Conservation (phyloP, 2,329 filamentous ascomycete genomes). For the Diaporthe longicolla region DNA sequence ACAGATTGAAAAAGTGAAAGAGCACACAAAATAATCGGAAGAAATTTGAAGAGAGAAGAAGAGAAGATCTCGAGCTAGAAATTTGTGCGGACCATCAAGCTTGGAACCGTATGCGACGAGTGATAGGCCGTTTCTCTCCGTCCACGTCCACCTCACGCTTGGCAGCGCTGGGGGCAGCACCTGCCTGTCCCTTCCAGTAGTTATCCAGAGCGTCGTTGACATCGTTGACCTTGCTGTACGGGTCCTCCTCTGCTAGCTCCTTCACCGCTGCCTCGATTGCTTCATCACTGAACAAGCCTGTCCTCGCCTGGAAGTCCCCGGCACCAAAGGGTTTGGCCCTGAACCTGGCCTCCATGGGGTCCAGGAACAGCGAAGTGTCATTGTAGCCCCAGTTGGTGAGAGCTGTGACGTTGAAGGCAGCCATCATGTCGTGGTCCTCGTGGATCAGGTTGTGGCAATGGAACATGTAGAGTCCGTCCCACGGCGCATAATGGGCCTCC, state of each 20-base stretch:
- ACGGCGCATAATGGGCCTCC: conserved; percentile 65
- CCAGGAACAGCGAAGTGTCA: conserved; percentile 51
- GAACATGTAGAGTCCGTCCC: conserved; percentile 67
- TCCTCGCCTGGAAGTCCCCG: conserved; percentile 46
- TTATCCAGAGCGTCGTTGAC: conserved; percentile 48
- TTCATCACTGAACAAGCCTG: conserved; percentile 46
- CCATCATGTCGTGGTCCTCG: conserved; percentile 64
- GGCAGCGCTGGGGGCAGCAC: background rate
- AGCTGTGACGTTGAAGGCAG: conserved; percentile 59
- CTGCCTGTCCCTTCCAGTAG: conserved; percentile 44
- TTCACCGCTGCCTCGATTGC: conserved; percentile 47
- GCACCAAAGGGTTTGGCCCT: conserved; percentile 48
- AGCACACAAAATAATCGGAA: background rate
- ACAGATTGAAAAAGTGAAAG: background rate
- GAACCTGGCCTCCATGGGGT: conserved; percentile 56
- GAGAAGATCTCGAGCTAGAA: background rate
- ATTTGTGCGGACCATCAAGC: background rate
- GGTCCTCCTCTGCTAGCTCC: conserved; percentile 46
- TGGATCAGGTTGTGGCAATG: conserved; percentile 63
- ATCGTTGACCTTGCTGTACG: conserved; percentile 49
- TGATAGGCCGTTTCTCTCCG: background rate
- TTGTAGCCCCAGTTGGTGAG: conserved; percentile 57
- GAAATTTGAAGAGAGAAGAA: background rate
- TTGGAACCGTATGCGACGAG: background rate
- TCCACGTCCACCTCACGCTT: background rate